phyloP scores from a whole-genome alignment of 2,329 filamentous ascomycete species.

The Plectosphaerella plurivora region DNA sequence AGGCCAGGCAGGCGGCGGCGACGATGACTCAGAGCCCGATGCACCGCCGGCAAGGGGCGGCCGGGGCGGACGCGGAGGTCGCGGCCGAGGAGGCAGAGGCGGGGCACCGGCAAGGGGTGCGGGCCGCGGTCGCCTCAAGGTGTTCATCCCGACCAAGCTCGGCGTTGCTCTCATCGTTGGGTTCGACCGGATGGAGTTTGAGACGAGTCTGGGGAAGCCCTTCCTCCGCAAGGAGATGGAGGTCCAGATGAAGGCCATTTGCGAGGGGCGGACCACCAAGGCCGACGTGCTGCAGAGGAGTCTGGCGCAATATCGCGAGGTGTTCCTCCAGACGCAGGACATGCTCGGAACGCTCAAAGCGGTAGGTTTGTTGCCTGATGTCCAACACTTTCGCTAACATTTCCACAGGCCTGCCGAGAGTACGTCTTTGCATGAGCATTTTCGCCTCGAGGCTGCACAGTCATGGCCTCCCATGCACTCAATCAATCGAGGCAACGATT shows the following conservation, averaged over 20 bases:
- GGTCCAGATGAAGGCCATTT: slow-evolving; percentile 92
- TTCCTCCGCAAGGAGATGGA: slow-evolving; percentile 98
- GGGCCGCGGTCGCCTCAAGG: slow-evolving; percentile 55
- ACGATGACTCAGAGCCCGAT: slow-evolving; percentile 33
- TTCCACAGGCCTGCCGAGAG: slow-evolving; percentile 46
- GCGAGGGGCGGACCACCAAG: slow-evolving; percentile 75
- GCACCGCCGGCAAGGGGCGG: slow-evolving; percentile 31
- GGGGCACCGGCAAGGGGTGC: slow-evolving; percentile 19
- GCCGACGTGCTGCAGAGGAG: slow-evolving; percentile 76
- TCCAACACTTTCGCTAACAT: slow-evolving; percentile 5
- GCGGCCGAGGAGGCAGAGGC: slow-evolving; percentile 36
- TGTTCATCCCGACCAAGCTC: slow-evolving; percentile 89
- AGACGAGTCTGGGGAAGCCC: slow-evolving; percentile 89
- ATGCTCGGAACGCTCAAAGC: slow-evolving; percentile 64
- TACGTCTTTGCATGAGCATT: slow-evolving; percentile 37
- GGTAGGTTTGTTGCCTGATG: slow-evolving; percentile 37
- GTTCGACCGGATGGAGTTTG: slow-evolving; percentile 90
- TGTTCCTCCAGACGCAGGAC: slow-evolving; percentile 78
- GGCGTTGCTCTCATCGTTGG: slow-evolving; percentile 90
- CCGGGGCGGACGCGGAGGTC: slow-evolving; percentile 39
- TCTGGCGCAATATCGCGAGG: slow-evolving; percentile 78
- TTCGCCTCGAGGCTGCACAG: neutral
- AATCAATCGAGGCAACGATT: neutral
- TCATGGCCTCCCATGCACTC: neutral
- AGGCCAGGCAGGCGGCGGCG: slow-evolving; percentile 26